A percentile compares a stretch with the other conserved stretches of the same genome.
phyloP scores from a whole-genome alignment of 768 basidiomycete species.

The Saitozyma sp. region DNA sequence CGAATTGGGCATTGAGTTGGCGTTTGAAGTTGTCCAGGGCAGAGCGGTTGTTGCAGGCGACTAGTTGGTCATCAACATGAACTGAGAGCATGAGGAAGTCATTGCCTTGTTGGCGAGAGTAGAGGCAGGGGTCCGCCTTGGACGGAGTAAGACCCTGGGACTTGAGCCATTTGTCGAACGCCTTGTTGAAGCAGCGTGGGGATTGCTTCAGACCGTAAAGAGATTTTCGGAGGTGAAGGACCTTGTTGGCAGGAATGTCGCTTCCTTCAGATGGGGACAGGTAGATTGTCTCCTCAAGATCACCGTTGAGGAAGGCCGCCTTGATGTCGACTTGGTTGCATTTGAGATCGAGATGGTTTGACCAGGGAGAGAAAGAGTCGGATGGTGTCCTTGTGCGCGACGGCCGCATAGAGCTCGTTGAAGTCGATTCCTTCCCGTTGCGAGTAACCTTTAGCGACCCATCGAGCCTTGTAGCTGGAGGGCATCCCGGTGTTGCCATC shows the following conservation, averaged over 20 bases:
- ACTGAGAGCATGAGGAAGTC: constrained; percentile 9
- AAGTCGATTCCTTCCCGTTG: constrained; percentile 4
- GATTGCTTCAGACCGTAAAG: constrained; percentile 22
- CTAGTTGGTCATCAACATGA: constrained; percentile 24
- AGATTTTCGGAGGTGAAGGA: constrained; percentile 5
- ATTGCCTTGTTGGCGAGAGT: background rate
- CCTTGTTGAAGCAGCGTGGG: constrained; percentile 12
- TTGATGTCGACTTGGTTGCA: constrained; percentile 4
- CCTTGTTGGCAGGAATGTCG: constrained; percentile 1
- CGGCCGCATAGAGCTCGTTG: constrained; percentile 14
- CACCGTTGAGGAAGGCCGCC: constrained; percentile 4
- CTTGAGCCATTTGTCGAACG: constrained; percentile 8
- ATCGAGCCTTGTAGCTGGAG: constrained; percentile 1
- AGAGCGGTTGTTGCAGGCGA: constrained; percentile 14
- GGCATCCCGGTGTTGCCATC: constrained; percentile 6
- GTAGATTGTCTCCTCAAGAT: constrained; percentile 2
- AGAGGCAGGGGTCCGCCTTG: constrained; percentile 12
- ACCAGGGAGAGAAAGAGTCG: background rate
- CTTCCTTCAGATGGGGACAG: background rate
- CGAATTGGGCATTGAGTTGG: constrained; percentile 10
- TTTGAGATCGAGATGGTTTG: constrained; percentile 12
- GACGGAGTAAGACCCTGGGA: constrained; percentile 2
- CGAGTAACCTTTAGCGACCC: constrained; percentile 2
- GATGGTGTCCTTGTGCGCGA: constrained; percentile 14
- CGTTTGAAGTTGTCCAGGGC: constrained; percentile 5